A percentile compares a stretch with the other conserved stretches of the same genome.
Evolutionary conservation across 179 eudicot genomes (phyloP).

Genomic region (Silene vulgaris): DNA sequence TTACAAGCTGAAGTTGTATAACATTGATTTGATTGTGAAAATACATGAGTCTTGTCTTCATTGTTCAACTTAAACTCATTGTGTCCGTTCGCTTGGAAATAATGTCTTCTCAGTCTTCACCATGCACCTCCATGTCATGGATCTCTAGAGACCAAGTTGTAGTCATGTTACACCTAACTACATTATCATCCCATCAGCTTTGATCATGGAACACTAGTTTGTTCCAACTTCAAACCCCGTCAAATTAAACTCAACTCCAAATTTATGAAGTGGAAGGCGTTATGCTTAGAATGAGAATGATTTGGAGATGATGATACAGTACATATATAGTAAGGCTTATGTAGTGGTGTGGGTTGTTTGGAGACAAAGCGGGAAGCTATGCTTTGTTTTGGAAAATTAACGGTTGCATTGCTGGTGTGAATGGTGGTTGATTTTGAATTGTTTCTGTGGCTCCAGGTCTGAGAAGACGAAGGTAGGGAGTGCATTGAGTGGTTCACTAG

Average conservation of each 20-base stretch:
- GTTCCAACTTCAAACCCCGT: not conserved
- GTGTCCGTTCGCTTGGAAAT: not conserved
- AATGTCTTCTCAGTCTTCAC: not conserved
- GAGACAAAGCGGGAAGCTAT: no score
- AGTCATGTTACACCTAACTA: not conserved
- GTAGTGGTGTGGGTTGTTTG: no score
- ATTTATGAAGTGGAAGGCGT: not conserved
- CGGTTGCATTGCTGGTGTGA: not conserved
- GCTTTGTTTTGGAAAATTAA: not conserved
- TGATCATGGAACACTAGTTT: not conserved
- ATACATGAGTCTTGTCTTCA: not conserved
- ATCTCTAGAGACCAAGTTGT: not conserved
- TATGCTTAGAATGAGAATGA: not conserved
- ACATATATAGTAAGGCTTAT: no score
- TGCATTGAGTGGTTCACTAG: slow-evolving; percentile 72
- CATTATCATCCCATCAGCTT: not conserved
- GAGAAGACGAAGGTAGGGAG: slow-evolving; percentile 82
- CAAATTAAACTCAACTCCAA: not conserved
- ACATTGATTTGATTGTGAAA: not conserved
- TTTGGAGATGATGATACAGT: not conserved
- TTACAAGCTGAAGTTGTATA: not conserved
- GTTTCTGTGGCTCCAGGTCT: slow-evolving; percentile 48
- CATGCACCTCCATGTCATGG: not conserved
- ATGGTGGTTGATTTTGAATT: not conserved
- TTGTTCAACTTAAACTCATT: not conserved